These are phyloP conservation scores for Pestalotiopsis sp. DNA, from an alignment of 2,329 filamentous ascomycete genomes.

Conservation along the genomic window DNA sequence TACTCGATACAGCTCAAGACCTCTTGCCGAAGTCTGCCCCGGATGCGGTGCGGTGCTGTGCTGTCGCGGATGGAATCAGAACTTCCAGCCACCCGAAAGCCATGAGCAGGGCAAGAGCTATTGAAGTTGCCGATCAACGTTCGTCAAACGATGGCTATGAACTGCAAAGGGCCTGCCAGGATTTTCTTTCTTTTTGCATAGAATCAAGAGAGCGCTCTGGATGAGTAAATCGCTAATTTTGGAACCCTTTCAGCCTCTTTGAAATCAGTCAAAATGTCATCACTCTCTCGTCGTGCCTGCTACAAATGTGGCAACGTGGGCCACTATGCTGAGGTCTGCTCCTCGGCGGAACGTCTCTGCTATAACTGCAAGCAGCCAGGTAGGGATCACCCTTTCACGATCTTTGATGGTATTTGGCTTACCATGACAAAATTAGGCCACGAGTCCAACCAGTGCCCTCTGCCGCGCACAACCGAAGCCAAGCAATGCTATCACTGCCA, in stretches of 20 bases:
- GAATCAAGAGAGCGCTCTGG: slow-evolving; percentile 26
- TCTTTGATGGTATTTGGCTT: background rate
- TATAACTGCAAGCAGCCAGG: slow-evolving; percentile 98
- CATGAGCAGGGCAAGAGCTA: background rate
- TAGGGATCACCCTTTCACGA: slow-evolving; percentile 28
- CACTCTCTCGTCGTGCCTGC: slow-evolving; percentile 80
- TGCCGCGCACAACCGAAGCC: slow-evolving; percentile 94
- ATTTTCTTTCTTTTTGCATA: background rate
- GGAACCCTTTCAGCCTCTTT: slow-evolving; percentile 15
- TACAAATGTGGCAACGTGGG: slow-evolving; percentile 84
- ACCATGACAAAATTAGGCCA: slow-evolving; percentile 59
- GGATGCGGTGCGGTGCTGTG: background rate
- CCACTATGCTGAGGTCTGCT: slow-evolving; percentile 89
- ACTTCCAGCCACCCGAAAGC: background rate
- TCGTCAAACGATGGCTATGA: background rate
- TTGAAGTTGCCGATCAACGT: background rate
- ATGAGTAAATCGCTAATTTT: slow-evolving; percentile 33
- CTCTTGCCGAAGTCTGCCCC: background rate
- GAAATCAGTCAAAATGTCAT: slow-evolving; percentile 63
- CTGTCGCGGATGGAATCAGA: background rate
- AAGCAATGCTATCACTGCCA: slow-evolving; percentile 99
- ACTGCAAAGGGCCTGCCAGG: background rate
- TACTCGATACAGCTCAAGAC: background rate
- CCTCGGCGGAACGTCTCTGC: slow-evolving; percentile 95
- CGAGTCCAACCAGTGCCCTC: slow-evolving; percentile 96